phyloP scores from a whole-genome alignment of 2,329 filamentous ascomycete species.

The Amesomyces nigricolor region DNA sequence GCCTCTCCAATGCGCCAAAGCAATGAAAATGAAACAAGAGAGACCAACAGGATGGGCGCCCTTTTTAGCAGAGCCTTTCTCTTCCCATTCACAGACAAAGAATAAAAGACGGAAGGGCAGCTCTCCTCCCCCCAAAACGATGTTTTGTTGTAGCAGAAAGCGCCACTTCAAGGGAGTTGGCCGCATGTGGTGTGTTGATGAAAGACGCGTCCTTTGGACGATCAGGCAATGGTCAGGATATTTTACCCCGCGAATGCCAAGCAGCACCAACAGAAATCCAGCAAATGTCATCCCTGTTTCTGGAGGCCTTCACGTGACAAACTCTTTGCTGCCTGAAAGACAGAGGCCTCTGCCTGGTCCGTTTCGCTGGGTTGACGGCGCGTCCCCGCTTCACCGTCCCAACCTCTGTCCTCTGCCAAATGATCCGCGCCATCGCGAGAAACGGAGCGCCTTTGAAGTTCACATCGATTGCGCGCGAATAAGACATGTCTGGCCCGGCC shows the following conservation, averaged over 20 bases:
- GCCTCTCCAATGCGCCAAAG: too few relatives aligned
- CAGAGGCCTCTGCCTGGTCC: not conserved
- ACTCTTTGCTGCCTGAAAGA: not conserved
- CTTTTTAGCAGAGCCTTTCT: too few relatives aligned
- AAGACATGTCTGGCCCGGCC: slow-evolving; percentile 1
- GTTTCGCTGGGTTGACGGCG: slow-evolving; percentile 11
- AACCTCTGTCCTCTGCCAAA: slow-evolving; percentile 5
- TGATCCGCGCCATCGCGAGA: slow-evolving; percentile 19
- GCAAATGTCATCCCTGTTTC: too few relatives aligned
- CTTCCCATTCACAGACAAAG: too few relatives aligned
- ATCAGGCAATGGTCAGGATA: not conserved
- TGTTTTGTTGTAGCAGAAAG: too few relatives aligned
- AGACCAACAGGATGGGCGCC: too few relatives aligned
- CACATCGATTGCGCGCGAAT: not conserved
- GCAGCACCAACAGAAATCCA: too few relatives aligned
- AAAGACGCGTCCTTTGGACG: not conserved
- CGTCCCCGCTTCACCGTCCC: slow-evolving; percentile 19
- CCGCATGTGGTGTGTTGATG: too few relatives aligned
- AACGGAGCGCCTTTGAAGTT: slow-evolving; percentile 21
- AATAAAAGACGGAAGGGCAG: too few relatives aligned
- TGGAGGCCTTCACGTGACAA: slow-evolving; percentile 10
- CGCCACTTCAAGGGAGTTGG: not conserved
- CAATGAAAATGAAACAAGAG: too few relatives aligned
- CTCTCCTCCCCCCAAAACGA: too few relatives aligned
- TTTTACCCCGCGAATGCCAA: too few relatives aligned